These are phyloP conservation scores for Paraglomus brasilianum DNA, from an alignment of 192 early-diverging fungal genomes.

Conservation along the genomic window DNA sequence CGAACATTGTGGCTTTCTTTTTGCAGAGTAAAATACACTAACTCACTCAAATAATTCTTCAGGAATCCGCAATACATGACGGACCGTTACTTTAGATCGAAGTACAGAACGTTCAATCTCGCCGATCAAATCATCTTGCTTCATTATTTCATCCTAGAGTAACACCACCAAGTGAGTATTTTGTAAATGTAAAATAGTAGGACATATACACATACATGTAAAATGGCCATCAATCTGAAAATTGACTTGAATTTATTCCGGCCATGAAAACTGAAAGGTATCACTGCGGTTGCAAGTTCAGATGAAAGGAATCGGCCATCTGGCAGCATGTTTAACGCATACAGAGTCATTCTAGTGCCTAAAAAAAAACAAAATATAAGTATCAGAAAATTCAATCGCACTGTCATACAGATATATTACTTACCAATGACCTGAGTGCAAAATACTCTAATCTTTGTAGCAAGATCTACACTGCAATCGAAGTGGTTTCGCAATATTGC, in stretches of 20 bases:
- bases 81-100: slow-evolving; percentile 5
- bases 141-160: slow-evolving; percentile 29
- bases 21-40: slow-evolving; percentile 15
- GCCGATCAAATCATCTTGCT: slow-evolving; percentile 25
- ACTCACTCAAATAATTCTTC: slow-evolving; percentile 18
- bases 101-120: slow-evolving; percentile 23
- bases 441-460: slow-evolving; percentile 18
- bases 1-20: not conserved
- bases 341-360: slow-evolving; percentile 24
- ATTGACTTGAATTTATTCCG: slow-evolving; percentile 11
- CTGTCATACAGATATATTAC: slow-evolving; percentile 22
- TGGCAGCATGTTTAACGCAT: slow-evolving; percentile 25
- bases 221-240: slow-evolving; percentile 25
- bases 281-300: slow-evolving; percentile 3
- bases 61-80: slow-evolving; percentile 4
- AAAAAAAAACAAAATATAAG: slow-evolving; percentile 17
- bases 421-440: slow-evolving; percentile 27
- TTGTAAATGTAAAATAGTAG: slow-evolving; percentile 9
- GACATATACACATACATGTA: slow-evolving; percentile 22
- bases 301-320: slow-evolving; percentile 22
- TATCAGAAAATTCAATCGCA: slow-evolving; percentile 18
- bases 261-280: slow-evolving; percentile 27
- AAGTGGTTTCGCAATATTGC: slow-evolving; percentile 27
- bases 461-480: slow-evolving; percentile 19
- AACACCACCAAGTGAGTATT: slow-evolving; percentile 24